Percentiles rank a stretch among this genome's conserved stretches.
Conservation (phyloP, 2,329 filamentous ascomycete species). For the Diaporthe aspalathi region DNA sequence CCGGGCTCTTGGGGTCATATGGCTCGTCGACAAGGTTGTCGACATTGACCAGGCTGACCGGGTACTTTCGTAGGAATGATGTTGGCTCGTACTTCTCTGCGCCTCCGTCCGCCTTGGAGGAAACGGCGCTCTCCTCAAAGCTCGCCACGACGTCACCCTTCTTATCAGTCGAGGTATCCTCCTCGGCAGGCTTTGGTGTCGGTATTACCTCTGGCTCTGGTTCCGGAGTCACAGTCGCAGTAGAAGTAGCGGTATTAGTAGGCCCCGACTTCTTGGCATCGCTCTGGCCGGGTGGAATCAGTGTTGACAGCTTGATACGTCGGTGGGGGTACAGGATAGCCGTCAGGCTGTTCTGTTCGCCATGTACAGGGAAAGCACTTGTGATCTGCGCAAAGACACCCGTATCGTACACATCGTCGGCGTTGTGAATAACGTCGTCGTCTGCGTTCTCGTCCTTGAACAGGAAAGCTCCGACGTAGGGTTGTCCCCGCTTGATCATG, state of each 20-base stretch:
- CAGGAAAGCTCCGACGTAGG: conserved; percentile 95
- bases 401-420: conserved; percentile 93
- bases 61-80: conserved; percentile 89
- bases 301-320: conserved; percentile 86
- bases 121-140: conserved; percentile 85
- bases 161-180: conserved; percentile 70
- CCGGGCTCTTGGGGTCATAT: conserved; percentile 87
- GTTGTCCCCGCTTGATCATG: conserved; percentile 96
- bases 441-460: conserved; percentile 97
- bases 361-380: conserved; percentile 90
- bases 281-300: conserved; percentile 75
- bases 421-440: conserved; percentile 90
- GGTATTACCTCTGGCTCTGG: conserved; percentile 69
- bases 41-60: conserved; percentile 94
- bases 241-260: conserved; percentile 51
- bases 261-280: conserved; percentile 64
- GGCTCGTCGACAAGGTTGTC: conserved; percentile 92
- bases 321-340: conserved; percentile 96
- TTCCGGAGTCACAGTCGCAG: conserved; percentile 28
- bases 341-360: conserved; percentile 86
- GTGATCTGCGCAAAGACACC: conserved; percentile 99
- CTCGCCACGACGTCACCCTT: conserved; percentile 96
- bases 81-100: conserved; percentile 82
- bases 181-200: conserved; percentile 60
- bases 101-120: conserved; percentile 64